Percentiles rank a stretch among this genome's conserved stretches.
Evolutionary conservation across 371 early-diverging fungal species (phyloP).

Genomic region (Blastocladiella emersonii): DNA sequence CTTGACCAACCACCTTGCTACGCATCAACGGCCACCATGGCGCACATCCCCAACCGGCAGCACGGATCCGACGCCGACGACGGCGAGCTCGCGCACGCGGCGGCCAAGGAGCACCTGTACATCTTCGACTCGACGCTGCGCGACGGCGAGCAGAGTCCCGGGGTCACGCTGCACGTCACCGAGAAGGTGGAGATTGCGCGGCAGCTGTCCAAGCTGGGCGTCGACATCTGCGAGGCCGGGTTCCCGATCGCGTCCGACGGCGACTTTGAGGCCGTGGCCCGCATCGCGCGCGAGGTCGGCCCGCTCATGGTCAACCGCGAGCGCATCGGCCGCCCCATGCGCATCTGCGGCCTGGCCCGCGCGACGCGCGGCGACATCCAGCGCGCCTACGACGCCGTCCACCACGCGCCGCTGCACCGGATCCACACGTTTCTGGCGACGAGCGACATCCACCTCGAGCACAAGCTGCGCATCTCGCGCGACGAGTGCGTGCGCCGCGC

Average conservation of each 20-base stretch:
- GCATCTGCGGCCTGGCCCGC: conserved; percentile 82
- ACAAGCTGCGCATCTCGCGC: conserved; percentile 80
- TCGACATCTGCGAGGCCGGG: conserved; percentile 89
- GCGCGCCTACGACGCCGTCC: conserved; percentile 77
- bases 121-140: conserved; percentile 90
- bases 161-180: conserved; percentile 75
- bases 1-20: too few relatives aligned
- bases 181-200: conserved; percentile 90
- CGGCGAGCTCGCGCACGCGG: too few relatives aligned
- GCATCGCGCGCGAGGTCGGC: conserved; percentile 83
- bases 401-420: conserved; percentile 64
- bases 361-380: conserved; percentile 71
- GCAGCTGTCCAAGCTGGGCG: conserved; percentile 77
- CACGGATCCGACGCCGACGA: background rate
- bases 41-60: background rate
- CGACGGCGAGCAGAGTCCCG: conserved; percentile 95
- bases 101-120: conserved; percentile 70
- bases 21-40: background rate
- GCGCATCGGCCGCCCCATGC: conserved; percentile 63
- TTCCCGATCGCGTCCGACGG: conserved; percentile 86
- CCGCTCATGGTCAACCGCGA: conserved; percentile 67
- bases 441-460: conserved; percentile 83
- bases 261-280: conserved; percentile 88
- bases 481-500: conserved; percentile 76
- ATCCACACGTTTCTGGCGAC: conserved; percentile 93